Conservation (phyloP, 805 yeast species). For the Candida tammaniensis region DNA sequence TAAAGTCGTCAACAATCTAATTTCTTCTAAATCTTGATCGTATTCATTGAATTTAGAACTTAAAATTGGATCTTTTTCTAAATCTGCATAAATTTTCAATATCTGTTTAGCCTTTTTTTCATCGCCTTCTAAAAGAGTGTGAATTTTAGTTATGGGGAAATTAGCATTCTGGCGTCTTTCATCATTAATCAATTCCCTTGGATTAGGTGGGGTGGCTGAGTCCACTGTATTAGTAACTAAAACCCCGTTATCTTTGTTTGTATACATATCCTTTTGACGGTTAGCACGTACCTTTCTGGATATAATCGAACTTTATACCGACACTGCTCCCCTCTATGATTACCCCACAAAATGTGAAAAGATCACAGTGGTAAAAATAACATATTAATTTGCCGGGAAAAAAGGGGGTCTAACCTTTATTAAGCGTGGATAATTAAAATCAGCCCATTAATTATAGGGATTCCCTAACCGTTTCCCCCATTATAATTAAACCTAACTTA, state of each 20-base stretch:
- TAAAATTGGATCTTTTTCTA: constrained; percentile 40
- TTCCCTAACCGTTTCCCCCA: too few species aligned
- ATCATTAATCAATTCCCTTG: constrained; percentile 21
- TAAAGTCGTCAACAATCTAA: constrained; percentile 30
- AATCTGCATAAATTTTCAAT: constrained; percentile 26
- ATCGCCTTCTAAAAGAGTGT: constrained; percentile 35
- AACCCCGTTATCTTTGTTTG: not conserved
- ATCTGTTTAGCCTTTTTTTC: constrained; percentile 28
- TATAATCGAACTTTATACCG: not conserved
- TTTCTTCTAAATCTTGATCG: constrained; percentile 28
- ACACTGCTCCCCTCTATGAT: too few species aligned
- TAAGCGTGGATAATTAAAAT: too few species aligned
- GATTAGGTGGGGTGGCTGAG: constrained; percentile 20
- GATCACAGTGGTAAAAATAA: not conserved
- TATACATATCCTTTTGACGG: not conserved
- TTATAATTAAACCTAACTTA: too few species aligned
- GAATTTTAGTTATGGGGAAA: constrained; percentile 31
- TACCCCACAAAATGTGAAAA: constrained; percentile 4
- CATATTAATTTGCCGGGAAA: too few species aligned
- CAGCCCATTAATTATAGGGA: too few species aligned
- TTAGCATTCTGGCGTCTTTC: constrained; percentile 22
- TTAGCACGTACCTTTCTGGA: not conserved
- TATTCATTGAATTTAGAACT: constrained; percentile 29
- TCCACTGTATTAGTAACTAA: not conserved
- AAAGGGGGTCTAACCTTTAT: too few species aligned